Conservation (phyloP, 257 asterid species). For the Lantana camara region DNA sequence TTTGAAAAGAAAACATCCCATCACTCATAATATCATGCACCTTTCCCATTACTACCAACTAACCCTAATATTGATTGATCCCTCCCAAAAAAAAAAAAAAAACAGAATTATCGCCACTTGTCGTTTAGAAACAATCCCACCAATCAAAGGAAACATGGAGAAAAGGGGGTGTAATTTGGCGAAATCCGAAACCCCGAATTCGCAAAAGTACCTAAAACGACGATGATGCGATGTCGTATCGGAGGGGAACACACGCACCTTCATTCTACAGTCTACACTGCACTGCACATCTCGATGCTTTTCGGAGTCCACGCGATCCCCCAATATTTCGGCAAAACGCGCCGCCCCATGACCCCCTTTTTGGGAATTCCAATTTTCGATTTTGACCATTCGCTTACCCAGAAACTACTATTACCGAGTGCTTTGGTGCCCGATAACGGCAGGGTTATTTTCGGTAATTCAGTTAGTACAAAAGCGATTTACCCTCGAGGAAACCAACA, state of each 20-base stretch:
- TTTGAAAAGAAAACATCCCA: neutral
- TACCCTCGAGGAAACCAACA: constrained; percentile 37
- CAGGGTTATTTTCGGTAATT: constrained; percentile 31
- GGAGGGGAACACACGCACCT: constrained; percentile 46
- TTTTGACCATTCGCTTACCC: constrained; percentile 20
- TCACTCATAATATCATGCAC: neutral
- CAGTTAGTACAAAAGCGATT: neutral
- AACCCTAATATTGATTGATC: constrained; percentile 5
- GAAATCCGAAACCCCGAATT: constrained; percentile 17
- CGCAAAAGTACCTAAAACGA: constrained; percentile 9
- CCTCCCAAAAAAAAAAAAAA: neutral
- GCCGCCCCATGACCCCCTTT: constrained; percentile 9
- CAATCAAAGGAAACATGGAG: neutral
- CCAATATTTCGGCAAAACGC: neutral
- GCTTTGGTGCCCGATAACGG: neutral
- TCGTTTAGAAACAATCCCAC: neutral
- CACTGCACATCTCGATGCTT: constrained; percentile 21
- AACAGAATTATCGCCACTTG: neutral
- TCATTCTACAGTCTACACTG: neutral
- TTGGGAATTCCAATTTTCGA: constrained; percentile 6
- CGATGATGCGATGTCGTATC: constrained; percentile 38
- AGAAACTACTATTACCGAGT: neutral
- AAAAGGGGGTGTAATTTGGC: neutral
- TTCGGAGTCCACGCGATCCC: constrained; percentile 20
- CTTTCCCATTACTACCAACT: neutral